Evolutionary conservation across 257 asterid genomes (phyloP).

Genomic region (Capsicum rhomboideum): DNA sequence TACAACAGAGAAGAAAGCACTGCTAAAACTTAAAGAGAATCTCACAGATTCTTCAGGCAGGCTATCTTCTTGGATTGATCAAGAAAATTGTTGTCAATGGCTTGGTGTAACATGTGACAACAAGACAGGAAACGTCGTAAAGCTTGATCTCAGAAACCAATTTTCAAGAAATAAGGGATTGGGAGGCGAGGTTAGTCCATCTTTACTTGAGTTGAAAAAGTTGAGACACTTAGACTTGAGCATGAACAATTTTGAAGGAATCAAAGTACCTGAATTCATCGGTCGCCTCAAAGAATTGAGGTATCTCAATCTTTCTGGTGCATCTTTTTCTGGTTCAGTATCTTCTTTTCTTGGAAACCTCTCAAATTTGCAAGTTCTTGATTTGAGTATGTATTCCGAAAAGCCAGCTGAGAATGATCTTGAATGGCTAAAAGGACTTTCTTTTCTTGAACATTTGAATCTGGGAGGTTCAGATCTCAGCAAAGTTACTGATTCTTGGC

Average conservation of each 20-base stretch:
- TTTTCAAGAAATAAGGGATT: neutral
- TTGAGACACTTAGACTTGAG: slow-evolving; percentile 31
- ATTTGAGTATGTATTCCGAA: slow-evolving; percentile 8
- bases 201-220: slow-evolving; percentile 16
- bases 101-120: slow-evolving; percentile 22
- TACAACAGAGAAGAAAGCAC: slow-evolving; percentile 13
- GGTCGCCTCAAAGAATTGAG: slow-evolving; percentile 13
- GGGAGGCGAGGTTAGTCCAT: slow-evolving; percentile 20
- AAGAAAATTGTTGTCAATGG: slow-evolving; percentile 29
- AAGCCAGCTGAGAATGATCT: slow-evolving; percentile 11
- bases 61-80: slow-evolving; percentile 26
- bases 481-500: slow-evolving; percentile 18
- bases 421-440: slow-evolving; percentile 16
- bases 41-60: slow-evolving; percentile 24
- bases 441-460: slow-evolving; percentile 18
- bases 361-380: slow-evolving; percentile 16
- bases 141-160: slow-evolving; percentile 17
- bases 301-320: slow-evolving; percentile 27
- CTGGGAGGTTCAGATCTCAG: slow-evolving; percentile 16
- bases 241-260: slow-evolving; percentile 26
- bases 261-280: slow-evolving; percentile 21
- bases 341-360: slow-evolving; percentile 19
- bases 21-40: slow-evolving; percentile 16
- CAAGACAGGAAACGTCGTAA: slow-evolving; percentile 15
- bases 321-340: slow-evolving; percentile 22